Percentiles rank a stretch among this genome's conserved stretches.
These are phyloP conservation scores for Striga hermonthica DNA, from an alignment of 305 asterid species.

Conservation along the genomic window DNA sequence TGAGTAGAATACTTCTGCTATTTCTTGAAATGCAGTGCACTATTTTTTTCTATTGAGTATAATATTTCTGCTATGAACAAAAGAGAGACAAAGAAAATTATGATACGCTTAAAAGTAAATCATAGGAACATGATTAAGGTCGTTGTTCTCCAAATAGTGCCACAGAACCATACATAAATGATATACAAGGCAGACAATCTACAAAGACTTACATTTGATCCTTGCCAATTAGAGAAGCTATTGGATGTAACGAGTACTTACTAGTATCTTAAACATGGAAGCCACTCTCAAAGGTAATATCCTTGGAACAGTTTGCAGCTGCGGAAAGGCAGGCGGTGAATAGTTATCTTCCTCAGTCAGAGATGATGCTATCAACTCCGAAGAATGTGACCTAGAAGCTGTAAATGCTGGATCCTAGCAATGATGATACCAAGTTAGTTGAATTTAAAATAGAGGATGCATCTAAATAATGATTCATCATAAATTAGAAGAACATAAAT, in stretches of 20 bases:
- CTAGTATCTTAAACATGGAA: slow-evolving; percentile 88
- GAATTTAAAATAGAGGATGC: slow-evolving; percentile 30
- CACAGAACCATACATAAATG: slow-evolving; percentile 19
- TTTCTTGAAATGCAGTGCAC: no score
- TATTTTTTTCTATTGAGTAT: slow-evolving; percentile 16
- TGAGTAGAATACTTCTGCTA: slow-evolving; percentile 11
- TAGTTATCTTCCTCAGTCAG: slow-evolving; percentile 43
- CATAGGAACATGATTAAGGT: slow-evolving; percentile 20
- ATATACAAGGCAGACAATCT: slow-evolving; percentile 27
- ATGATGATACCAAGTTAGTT: slow-evolving; percentile 33
- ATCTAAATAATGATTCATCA: slow-evolving; percentile 26
- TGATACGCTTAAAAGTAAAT: slow-evolving; percentile 21
- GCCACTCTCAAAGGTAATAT: slow-evolving; percentile 74
- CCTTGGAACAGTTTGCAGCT: slow-evolving; percentile 68
- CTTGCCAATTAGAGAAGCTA: slow-evolving; percentile 23
- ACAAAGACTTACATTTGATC: slow-evolving; percentile 20
- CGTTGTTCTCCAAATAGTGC: slow-evolving; percentile 12
- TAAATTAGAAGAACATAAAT: slow-evolving; percentile 25
- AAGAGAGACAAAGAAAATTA: slow-evolving; percentile 1
- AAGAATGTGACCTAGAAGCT: slow-evolving; percentile 65
- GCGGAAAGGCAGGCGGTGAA: slow-evolving; percentile 62
- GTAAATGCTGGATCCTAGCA: slow-evolving; percentile 69
- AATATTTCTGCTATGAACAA: slow-evolving; percentile 1
- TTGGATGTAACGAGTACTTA: slow-evolving; percentile 39
- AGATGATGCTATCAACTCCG: slow-evolving; percentile 66